A percentile compares a stretch with the other conserved stretches of the same genome.
phyloP scores from a whole-genome alignment of 2,329 filamentous ascomycete genomes.

The Botrytis fragariae region DNA sequence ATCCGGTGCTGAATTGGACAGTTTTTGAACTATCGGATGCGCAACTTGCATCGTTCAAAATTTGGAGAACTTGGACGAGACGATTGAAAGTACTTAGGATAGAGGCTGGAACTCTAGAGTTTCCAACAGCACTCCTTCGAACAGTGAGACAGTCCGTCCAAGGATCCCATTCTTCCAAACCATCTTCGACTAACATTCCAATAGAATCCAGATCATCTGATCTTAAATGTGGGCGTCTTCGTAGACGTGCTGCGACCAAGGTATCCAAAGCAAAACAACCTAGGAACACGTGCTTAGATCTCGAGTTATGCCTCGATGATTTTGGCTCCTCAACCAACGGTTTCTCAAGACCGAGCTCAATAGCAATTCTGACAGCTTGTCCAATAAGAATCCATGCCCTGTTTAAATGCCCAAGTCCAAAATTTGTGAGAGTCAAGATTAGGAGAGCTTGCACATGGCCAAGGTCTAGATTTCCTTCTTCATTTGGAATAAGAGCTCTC shows the following conservation, averaged over 20 bases:
- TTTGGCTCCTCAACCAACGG: constrained; percentile 30
- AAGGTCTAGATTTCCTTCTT: constrained; percentile 49
- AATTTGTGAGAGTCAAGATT: constrained; percentile 59
- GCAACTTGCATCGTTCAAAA: constrained; percentile 36
- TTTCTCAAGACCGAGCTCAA: constrained; percentile 44
- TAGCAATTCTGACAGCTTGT: constrained; percentile 56
- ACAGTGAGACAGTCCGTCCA: constrained; percentile 56
- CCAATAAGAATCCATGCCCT: constrained; percentile 65
- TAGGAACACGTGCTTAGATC: constrained; percentile 47
- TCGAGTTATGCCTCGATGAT: constrained; percentile 32
- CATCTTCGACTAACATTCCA: constrained; percentile 59
- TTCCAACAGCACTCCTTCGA: constrained; percentile 30
- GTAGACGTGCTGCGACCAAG: constrained; percentile 51
- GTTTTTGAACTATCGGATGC: constrained; percentile 21
- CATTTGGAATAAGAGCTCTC: constrained; percentile 47
- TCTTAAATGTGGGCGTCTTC: constrained; percentile 50
- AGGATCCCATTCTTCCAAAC: constrained; percentile 71
- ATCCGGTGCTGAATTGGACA: constrained; percentile 26
- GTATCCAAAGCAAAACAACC: constrained; percentile 64
- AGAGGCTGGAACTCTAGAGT: constrained; percentile 36
- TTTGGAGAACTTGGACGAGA: constrained; percentile 36
- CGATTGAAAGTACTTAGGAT: constrained; percentile 39
- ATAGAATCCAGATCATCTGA: constrained; percentile 46
- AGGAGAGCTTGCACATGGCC: constrained; percentile 56
- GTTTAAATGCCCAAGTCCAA: constrained; percentile 56